Base-by-base conservation (phyloP, 179 eudicot species). In the Nepenthes alata region DNA sequence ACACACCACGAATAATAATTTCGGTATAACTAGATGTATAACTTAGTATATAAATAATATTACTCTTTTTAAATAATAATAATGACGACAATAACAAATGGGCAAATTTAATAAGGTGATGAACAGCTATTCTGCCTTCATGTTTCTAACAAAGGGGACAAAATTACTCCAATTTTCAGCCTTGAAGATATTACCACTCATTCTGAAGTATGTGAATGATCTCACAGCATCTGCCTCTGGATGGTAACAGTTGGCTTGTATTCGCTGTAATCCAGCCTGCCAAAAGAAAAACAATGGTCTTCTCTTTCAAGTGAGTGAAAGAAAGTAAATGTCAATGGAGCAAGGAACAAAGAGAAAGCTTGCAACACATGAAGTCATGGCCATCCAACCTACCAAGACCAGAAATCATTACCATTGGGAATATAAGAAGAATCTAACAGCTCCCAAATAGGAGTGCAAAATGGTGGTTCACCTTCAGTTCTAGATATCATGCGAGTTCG, bases 181-280 rank as follows among this genome's bases (percentile, higher is more conserved):
- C 69, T 69, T 75, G 66, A 83, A 83, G 16, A 80, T 69, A 47
- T 71, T 80, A 57, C 75, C 77, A 15, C 83, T 71, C 80, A 83
- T 62, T 71, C 87, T 80, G 70, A 77, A 83, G 65, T 80, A 83
- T 37, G 84, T 83, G 65, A 83, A 83, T 56, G 85, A 83, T 74
- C 74, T 80, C 45, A 77, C 62, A 41, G 72, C 58, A 57, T 80
- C 84, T 12, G 71, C 67, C 13, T 74, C 77, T 37, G 69, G 69
- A 67, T 76, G 64, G 58, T 77, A 70, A 74, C 85, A 80, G 66
- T 83, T 83, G 59, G 81, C 74, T 50, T 75, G 80, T 61, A 83
- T 83, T 70, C 64, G 78, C 70, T 67, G 70, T 60, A 83, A 58
- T 55, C 84, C 82, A 64, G 77, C 81, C 84, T 83, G 82, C 64